Evolutionary conservation across 2,329 filamentous ascomycete genomes (phyloP), one percentile per base, ranked within the genome.

Genomic region (Aspergillus amoenus): DNA sequence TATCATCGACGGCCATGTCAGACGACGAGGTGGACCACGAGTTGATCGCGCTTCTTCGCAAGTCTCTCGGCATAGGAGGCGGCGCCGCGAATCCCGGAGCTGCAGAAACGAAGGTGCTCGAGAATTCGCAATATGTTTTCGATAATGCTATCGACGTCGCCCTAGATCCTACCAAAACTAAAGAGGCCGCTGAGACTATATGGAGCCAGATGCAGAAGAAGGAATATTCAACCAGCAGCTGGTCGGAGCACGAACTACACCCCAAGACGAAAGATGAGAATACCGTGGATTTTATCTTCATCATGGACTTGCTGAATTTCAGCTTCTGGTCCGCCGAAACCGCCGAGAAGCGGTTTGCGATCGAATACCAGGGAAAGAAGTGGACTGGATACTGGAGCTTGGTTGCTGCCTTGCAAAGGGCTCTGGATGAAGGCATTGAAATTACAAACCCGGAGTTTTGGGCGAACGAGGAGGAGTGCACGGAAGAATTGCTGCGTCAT

Each of bases 331-430:
- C 91, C 13, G 88, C 90, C 52, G 76, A 81, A 58, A 68, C 73
- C 3, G 87, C 89, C 11, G 82, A 86, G 24, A 86, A 93, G 66
- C 82, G 91, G 11, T 99, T 93, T 73, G 84, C 89, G 9, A 83
- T 99, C 42, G 87, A 90, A 56, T 97, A 97, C 74, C 84, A 83
- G 45, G 92, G 86, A 27, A 88, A 85, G 73, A 85, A 76, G 56
- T 97, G 92, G 91, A 97, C 92, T 0, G 94, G 94, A 3, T 99
- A 99, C 74, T 96, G 90, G 88, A 96, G 92, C 72, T 77, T 99
- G 55, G 91, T 97, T 18, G 94, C 94, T 22, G 85, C 89, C 21
- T 74, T 99, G 66, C 90, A 93, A 73, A 82, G 94, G 66, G 95
- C 92, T 2, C 77, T 97, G 42, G 92, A 97, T 51, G 93, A 97